A percentile compares a stretch with the other conserved stretches of the same genome.
phyloP scores from a whole-genome alignment of 495 filamentous ascomycete genomes.

The Podospora tetraspora region DNA sequence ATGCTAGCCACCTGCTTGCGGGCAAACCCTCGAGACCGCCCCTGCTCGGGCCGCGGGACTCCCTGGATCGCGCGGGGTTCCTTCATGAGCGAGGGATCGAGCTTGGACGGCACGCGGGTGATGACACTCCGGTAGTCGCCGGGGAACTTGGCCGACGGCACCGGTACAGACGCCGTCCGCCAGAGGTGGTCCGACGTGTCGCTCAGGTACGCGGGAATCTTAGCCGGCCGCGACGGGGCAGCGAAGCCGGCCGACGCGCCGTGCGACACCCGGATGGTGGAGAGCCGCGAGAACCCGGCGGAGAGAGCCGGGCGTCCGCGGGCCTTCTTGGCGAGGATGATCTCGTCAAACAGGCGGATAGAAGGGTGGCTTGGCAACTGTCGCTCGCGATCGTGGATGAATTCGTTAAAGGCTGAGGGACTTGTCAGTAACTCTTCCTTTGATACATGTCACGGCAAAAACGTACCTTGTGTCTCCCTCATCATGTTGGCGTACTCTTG shows the following conservation, averaged over 20 bases:
- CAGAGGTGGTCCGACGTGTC: constrained; percentile 90
- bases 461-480: constrained; percentile 84
- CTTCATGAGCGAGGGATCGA: constrained; percentile 82
- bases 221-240: constrained; percentile 33
- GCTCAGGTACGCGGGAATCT: constrained; percentile 65
- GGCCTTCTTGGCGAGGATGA: constrained; percentile 90
- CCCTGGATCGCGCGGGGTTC: constrained; percentile 76
- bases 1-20: constrained; percentile 74
- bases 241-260: constrained; percentile 34
- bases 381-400: constrained; percentile 85
- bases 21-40: constrained; percentile 49
- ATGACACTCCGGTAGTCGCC: constrained; percentile 54
- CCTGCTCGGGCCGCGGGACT: constrained; percentile 60
- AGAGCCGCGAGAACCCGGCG: constrained; percentile 49
- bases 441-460: not conserved
- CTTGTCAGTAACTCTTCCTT: constrained; percentile 16
- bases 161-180: constrained; percentile 79
- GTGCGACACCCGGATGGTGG: constrained; percentile 43
- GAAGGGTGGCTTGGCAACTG: constrained; percentile 51
- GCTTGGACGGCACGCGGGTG: constrained; percentile 66
- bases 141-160: constrained; percentile 65
- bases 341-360: constrained; percentile 89
- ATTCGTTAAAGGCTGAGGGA: constrained; percentile 79
- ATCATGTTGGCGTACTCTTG: constrained; percentile 82
- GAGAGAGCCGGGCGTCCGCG: constrained; percentile 58